A percentile compares a stretch with the other conserved stretches of the same genome.
Conservation (phyloP, 305 asterid species). For the Galium porrigens region DNA sequence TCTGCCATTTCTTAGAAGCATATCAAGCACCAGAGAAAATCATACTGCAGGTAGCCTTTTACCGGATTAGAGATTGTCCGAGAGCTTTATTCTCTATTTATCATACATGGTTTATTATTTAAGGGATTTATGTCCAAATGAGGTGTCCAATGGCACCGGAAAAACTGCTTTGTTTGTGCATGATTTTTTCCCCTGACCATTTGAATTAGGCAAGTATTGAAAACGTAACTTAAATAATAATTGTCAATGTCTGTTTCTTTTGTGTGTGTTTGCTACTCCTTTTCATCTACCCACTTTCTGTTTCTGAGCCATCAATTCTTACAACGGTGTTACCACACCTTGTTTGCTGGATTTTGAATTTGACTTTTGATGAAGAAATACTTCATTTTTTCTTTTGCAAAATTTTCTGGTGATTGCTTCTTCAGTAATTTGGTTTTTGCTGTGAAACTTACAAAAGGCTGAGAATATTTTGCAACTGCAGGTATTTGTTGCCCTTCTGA, state of each 20-base stretch:
- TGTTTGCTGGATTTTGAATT: neutral
- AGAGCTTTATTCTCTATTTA: neutral
- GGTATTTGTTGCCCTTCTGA: constrained; percentile 96
- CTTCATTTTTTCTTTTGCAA: neutral
- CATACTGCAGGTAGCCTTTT: constrained; percentile 65
- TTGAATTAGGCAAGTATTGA: neutral
- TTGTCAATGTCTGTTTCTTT: neutral
- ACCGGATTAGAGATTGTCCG: neutral
- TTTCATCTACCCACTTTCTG: neutral
- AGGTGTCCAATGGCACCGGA: neutral
- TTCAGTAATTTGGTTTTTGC: neutral
- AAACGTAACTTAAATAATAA: neutral
- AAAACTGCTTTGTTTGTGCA: neutral
- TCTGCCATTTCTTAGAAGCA: constrained; percentile 97
- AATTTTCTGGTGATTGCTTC: neutral
- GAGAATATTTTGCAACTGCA: constrained; percentile 27
- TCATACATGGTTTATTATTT: neutral
- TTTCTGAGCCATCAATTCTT: neutral
- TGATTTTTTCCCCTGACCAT: neutral
- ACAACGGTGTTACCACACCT: neutral
- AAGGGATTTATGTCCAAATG: neutral
- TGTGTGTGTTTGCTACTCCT: neutral
- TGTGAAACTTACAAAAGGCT: constrained; percentile 2
- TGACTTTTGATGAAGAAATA: neutral
- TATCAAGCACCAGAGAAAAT: constrained; percentile 99